Evolutionary conservation across 306 rosid species (phyloP), one percentile per base, ranked within the genome.

Genomic region (Quercus engelmannii): DNA sequence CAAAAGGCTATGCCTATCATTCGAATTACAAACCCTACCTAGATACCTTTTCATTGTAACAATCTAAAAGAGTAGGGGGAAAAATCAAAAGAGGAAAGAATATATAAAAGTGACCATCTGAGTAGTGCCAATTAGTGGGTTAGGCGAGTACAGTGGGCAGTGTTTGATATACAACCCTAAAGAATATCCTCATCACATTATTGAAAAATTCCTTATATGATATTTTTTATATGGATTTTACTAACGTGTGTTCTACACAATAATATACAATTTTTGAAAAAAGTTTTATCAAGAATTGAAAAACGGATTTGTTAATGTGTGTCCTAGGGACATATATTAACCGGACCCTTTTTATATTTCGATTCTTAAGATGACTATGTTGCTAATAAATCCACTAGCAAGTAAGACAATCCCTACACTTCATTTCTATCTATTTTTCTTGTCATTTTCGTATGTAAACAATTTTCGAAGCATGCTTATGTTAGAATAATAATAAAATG

Each of bases 51-150:
- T 31, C 52, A 62, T 83, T 52, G 49, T 79, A 30, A 30, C 52
- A 78, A 71, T 76, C 73, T 63, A 76, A 71, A 76, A 75, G 56
- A 69, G 17, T 65, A 20, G 46, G 52, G 59, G 68, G 64, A 18
- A 28, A 49, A 49, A 49, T 13, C 54, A 49, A 49, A n/a, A 18
- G n/a, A 12, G 23, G 5, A 31, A 67, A 10, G 26, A 33, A 33
- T 18, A 78, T 63, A 64, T 31, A 12, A 49, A 49, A 38, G 46
- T 49, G 63, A 72, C 10, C 7, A 76, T 82, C 30, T 20, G 26
- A 55, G 84, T 84, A 56, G 76, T 76, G 84, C 69, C 76, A 71
- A 75, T 57, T 76, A 84, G 87, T 80, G 84, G 82, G 84, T 80
- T 84, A 73, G 84, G 87, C 87, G 25, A 71, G 74, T 79, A 28